Percentiles rank a stretch among this genome's conserved stretches.
phyloP scores from a whole-genome alignment of 257 asterid species.

The Solanum infundibuliforme region DNA sequence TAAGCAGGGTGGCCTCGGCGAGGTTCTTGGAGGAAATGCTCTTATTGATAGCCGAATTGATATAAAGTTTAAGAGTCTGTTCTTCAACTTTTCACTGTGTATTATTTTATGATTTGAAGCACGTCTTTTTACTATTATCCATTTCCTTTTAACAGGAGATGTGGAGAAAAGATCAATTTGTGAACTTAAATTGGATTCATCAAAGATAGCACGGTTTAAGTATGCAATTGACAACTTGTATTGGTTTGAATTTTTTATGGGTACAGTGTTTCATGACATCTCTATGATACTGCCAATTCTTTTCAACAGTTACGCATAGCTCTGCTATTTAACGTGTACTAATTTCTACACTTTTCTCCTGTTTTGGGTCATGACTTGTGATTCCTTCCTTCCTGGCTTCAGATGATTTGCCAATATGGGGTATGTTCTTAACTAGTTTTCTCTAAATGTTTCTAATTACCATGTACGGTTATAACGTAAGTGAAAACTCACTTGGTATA shows the following conservation, averaged over 20 bases:
- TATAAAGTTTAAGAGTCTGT: slow-evolving; percentile 49
- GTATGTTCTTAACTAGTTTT: slow-evolving; percentile 23
- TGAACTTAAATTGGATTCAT: slow-evolving; percentile 49
- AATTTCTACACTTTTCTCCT: slow-evolving; percentile 12
- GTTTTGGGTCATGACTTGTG: slow-evolving; percentile 3
- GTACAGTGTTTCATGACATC: slow-evolving; percentile 20
- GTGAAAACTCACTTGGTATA: not conserved
- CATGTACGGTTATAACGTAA: not conserved
- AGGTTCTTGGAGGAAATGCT: slow-evolving; percentile 60
- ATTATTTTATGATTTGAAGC: not conserved
- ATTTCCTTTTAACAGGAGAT: slow-evolving; percentile 31
- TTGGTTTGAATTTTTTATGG: slow-evolving; percentile 70
- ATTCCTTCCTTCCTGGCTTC: slow-evolving; percentile 9
- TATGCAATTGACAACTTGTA: slow-evolving; percentile 55
- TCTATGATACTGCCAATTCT: not conserved
- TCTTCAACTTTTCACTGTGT: not conserved
- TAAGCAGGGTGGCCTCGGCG: slow-evolving; percentile 61
- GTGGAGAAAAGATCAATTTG: slow-evolving; percentile 35
- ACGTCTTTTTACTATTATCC: not conserved
- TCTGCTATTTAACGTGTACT: not conserved
- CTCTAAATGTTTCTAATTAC: not conserved
- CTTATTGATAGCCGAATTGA: slow-evolving; percentile 68
- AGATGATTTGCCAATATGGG: slow-evolving; percentile 84
- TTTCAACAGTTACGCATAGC: not conserved
- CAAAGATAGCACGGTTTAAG: slow-evolving; percentile 45